A percentile compares a stretch with the other conserved stretches of the same genome.
These are phyloP conservation scores for Trichoderma sp. DNA, from an alignment of 2,329 filamentous ascomycete genomes.

Conservation along the genomic window DNA sequence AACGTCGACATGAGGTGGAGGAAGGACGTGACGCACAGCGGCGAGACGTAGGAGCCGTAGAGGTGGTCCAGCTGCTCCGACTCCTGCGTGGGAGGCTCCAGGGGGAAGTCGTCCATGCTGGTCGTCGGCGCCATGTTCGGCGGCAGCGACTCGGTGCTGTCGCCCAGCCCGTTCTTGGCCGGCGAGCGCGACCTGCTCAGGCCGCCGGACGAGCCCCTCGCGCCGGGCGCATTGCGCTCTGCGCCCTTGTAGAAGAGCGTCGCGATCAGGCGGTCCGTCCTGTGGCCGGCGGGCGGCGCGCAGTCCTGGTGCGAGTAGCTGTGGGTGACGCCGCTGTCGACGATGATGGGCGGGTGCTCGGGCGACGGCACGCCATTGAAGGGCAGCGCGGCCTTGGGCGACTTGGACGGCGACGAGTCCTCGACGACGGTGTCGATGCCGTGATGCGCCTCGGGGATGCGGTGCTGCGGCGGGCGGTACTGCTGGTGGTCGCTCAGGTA, in stretches of 20 bases:
- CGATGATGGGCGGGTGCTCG: conserved; percentile 59
- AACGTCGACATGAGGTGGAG: conserved; percentile 66
- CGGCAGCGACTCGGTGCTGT: conserved; percentile 44
- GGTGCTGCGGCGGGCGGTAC: conserved; percentile 57
- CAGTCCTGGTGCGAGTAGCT: conserved; percentile 65
- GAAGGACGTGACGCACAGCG: conserved; percentile 66
- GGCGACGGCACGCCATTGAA: conserved; percentile 64
- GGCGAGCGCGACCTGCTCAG: conserved; percentile 33
- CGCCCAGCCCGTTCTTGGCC: conserved; percentile 33
- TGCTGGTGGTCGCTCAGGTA: conserved; percentile 66
- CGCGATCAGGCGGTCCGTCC: conserved; percentile 57
- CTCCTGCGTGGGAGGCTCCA: conserved; percentile 59
- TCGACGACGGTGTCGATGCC: conserved; percentile 68
- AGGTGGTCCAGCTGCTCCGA: conserved; percentile 62
- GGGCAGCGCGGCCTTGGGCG: conserved; percentile 47
- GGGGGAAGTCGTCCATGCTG: conserved; percentile 59
- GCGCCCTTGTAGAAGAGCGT: conserved; percentile 64
- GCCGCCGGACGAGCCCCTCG: conserved; percentile 34
- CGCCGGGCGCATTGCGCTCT: conserved; percentile 36
- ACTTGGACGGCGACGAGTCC: conserved; percentile 43
- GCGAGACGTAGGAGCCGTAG: conserved; percentile 66
- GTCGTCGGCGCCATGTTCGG: conserved; percentile 61
- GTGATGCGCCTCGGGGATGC: conserved; percentile 53
- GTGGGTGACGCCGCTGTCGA: conserved; percentile 64
- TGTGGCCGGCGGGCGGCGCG: conserved; percentile 51